A percentile compares a stretch with the other conserved stretches of the same genome.
Evolutionary conservation across 164 flowering plant species (phyloP).

Genomic region (Tetracentron sinense): DNA sequence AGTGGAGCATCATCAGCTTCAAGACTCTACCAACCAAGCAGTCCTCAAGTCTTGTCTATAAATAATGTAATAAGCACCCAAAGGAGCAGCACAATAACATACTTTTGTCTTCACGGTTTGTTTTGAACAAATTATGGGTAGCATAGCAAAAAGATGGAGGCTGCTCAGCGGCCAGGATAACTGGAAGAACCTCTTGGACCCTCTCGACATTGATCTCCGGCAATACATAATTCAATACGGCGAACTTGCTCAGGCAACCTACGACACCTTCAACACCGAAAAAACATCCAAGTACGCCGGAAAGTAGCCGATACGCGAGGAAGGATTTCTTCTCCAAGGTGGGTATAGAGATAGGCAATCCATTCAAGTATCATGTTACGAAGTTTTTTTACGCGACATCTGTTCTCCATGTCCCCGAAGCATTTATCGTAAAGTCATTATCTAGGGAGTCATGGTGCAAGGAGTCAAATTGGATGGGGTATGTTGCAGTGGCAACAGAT

Average conservation of each 20-base stretch:
- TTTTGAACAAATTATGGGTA: background rate
- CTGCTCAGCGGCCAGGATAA: conserved; percentile 35
- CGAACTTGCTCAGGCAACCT: too few relatives aligned
- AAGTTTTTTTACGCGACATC: conserved; percentile 31
- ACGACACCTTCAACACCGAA: conserved; percentile 22
- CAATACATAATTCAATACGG: conserved; percentile 49
- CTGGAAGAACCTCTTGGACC: conserved; percentile 47
- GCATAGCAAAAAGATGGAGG: conserved; percentile 40
- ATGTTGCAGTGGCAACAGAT: too few relatives aligned
- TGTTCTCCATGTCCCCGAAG: conserved; percentile 8
- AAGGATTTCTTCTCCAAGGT: conserved; percentile 13
- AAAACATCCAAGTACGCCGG: conserved; percentile 21
- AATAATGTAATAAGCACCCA: background rate
- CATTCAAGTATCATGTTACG: conserved; percentile 31
- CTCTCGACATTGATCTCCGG: conserved; percentile 51
- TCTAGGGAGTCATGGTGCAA: conserved; percentile 23
- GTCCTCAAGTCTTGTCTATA: background rate
- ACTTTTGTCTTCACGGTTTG: background rate
- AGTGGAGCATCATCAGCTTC: too few relatives aligned
- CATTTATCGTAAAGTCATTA: conserved; percentile 17
- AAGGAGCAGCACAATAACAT: background rate
- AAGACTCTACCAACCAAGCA: too few relatives aligned
- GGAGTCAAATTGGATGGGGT: conserved; percentile 32
- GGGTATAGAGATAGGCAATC: conserved; percentile 18
- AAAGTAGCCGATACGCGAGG: conserved; percentile 11